These are phyloP conservation scores for Aspergillus bridgeri DNA, from an alignment of 495 filamentous ascomycete genomes.

Conservation along the genomic window DNA sequence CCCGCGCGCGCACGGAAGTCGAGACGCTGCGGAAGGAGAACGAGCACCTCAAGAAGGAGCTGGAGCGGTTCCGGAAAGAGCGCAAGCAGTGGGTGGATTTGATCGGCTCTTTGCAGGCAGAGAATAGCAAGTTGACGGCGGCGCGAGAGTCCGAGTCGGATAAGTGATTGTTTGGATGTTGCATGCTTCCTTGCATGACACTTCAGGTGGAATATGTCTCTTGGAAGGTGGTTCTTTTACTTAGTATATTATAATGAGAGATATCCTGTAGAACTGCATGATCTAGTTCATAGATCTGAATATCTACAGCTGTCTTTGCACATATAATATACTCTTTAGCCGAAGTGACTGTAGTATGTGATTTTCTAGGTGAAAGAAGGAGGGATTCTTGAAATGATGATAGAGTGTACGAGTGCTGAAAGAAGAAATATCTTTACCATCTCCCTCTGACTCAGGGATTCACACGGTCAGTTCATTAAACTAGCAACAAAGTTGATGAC, in stretches of 20 bases:
- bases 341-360: no score
- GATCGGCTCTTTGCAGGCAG: conserved; percentile 60
- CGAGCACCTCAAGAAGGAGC: conserved; percentile 49
- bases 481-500: no score
- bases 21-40: conserved; percentile 56
- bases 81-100: conserved; percentile 59
- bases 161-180: background rate
- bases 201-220: no score
- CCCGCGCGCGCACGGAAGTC: conserved; percentile 36
- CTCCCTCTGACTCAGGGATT: no score
- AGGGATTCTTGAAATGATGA: no score
- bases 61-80: conserved; percentile 55
- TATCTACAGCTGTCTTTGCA: background rate
- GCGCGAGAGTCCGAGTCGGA: background rate
- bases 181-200: no score
- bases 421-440: no score
- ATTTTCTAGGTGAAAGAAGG: no score
- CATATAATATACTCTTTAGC: no score
- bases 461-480: no score
- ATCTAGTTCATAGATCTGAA: background rate
- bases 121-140: conserved; percentile 50
- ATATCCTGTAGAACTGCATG: background rate
- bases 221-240: background rate
- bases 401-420: no score
- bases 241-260: background rate